A percentile compares a stretch with the other conserved stretches of the same genome.
Conservation (phyloP, 495 filamentous ascomycete species). For the Neurospora terricola region DNA sequence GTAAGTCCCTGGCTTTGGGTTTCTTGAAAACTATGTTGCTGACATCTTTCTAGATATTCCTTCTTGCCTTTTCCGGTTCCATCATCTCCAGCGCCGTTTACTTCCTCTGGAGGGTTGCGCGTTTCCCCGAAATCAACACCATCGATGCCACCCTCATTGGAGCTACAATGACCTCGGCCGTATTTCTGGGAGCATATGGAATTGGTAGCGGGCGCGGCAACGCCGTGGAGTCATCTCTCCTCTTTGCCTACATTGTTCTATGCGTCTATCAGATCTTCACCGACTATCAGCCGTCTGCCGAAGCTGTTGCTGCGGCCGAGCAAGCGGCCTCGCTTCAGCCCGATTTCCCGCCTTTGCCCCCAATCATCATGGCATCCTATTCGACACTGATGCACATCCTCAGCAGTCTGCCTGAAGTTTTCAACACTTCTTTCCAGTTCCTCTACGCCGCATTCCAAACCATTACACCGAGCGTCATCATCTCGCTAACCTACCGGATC, state of each 20-base stretch:
- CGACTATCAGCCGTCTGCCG: slow-evolving; percentile 75
- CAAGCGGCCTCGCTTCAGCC: slow-evolving; percentile 43
- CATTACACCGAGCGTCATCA: slow-evolving; percentile 89
- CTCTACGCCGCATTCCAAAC: slow-evolving; percentile 82
- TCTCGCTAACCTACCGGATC: slow-evolving; percentile 83
- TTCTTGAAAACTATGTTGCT: background rate
- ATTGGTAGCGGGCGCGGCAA: slow-evolving; percentile 93
- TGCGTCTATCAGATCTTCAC: slow-evolving; percentile 99
- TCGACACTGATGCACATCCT: slow-evolving; percentile 80
- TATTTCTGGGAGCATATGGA: slow-evolving; percentile 88
- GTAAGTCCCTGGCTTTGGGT: slow-evolving; percentile 41
- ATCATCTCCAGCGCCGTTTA: slow-evolving; percentile 90
- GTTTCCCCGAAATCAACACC: slow-evolving; percentile 86
- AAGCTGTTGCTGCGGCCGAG: slow-evolving; percentile 43
- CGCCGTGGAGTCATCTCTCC: slow-evolving; percentile 86
- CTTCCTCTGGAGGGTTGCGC: slow-evolving; percentile 89
- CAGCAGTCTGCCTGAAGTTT: slow-evolving; percentile 68
- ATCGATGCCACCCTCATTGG: slow-evolving; percentile 92
- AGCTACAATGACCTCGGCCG: slow-evolving; percentile 77
- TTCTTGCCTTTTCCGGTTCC: slow-evolving; percentile 78
- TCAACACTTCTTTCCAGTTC: slow-evolving; percentile 78
- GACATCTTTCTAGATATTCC: slow-evolving; percentile 53
- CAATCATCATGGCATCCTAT: slow-evolving; percentile 98
- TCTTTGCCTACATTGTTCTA: slow-evolving; percentile 93
- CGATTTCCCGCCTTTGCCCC: slow-evolving; percentile 88